Base-by-base conservation (phyloP, 2,329 filamentous ascomycete genomes). In the Alternaria ethzedia region DNA sequence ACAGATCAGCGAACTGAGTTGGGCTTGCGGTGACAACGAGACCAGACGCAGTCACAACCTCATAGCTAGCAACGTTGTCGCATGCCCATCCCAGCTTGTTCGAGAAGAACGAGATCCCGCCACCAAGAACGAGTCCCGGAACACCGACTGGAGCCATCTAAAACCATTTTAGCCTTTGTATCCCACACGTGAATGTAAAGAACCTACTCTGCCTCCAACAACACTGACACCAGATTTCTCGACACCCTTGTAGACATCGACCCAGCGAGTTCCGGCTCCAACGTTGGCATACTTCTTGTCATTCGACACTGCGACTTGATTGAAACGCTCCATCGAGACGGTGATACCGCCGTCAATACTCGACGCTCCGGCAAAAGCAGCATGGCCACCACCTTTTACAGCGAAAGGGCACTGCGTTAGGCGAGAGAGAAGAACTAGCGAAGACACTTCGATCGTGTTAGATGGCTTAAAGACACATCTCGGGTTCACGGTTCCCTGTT, bases 341-440 rank as follows among this genome's bases (percentile, higher is more conserved):
- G 81, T 82, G 9, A 85, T 79, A 3, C 83, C 83, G 47, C 73
- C 71, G 2, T 78, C 71, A 43, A 83, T 82, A 55, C 80, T 82
- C 21, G 80, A 81, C 15, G 78, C 76, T n/a, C 82, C 81, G 0
- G 74, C 72, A 68, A 78, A 78, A 7, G 76, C 70, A 23, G 78
- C 77, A 64, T 85, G 83, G 3, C 83, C 83, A 28, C 83, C 83
- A 52, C 80, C 78, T 56, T 81, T 82, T 3, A 85, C 77, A 3
- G 81, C 81, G 58, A 83, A 83, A 78, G 71, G 74, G 50, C 75
- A 79, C 55, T 73, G 70, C 4, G 69, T 68, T 4, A 73, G 63
- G 21, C 71, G 69, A 21, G 72, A 70, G 5, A 75, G 21, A 5
- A 75, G 47, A 3, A 76, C 60, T 3, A 67, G 17, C 0, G 64